These are phyloP conservation scores for Penicillium subrubescens DNA, from an alignment of 495 filamentous ascomycete species.

Conservation along the genomic window DNA sequence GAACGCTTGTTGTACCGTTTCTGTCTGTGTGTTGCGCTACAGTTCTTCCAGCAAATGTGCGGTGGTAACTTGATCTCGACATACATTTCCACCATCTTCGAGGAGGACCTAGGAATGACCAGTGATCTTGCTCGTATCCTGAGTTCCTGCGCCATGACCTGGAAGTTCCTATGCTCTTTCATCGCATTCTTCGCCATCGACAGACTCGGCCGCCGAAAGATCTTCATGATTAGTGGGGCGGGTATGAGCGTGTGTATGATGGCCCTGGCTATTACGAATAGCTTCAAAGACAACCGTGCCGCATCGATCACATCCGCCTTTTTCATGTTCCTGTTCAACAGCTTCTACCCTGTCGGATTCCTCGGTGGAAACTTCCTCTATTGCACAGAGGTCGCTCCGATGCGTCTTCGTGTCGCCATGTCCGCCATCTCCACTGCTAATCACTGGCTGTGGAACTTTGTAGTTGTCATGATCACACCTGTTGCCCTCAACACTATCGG, in stretches of 20 bases:
- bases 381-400: conserved; percentile 57
- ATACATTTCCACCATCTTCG: conserved; percentile 40
- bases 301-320: conserved; percentile 40
- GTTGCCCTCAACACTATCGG: conserved; percentile 40
- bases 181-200: conserved; percentile 55
- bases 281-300: conserved; percentile 37
- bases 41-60: conserved; percentile 49
- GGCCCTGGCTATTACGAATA: conserved; percentile 43
- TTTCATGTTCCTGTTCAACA: conserved; percentile 63
- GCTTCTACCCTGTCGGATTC: conserved; percentile 62
- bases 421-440: conserved; percentile 44
- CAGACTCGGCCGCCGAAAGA: conserved; percentile 47
- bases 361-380: conserved; percentile 61
- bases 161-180: conserved; percentile 52
- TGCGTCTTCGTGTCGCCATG: conserved; percentile 56
- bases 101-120: conserved; percentile 32
- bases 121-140: conserved; percentile 32
- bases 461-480: conserved; percentile 61
- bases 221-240: conserved; percentile 49
- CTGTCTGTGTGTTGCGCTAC: conserved; percentile 37
- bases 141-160: conserved; percentile 45
- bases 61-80: conserved; percentile 41
- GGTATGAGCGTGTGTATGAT: conserved; percentile 45
- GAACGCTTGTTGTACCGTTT: conserved; percentile 38
- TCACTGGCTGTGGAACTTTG: conserved; percentile 58